Evolutionary conservation across 441 rosid species (phyloP).

Genomic region (Syzygium syzygioides): DNA sequence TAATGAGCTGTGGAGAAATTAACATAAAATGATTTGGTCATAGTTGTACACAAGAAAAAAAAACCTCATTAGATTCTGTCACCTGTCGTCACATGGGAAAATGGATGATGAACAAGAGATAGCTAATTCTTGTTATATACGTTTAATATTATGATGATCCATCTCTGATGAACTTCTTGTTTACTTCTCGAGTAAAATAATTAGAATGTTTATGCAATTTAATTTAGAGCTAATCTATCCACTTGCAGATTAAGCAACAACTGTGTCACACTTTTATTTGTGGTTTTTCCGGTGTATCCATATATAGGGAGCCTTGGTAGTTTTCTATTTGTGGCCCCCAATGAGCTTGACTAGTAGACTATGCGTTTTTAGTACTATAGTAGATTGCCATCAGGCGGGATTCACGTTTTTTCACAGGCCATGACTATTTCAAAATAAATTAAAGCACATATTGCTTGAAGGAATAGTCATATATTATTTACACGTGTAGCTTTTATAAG

Average conservation of each 20-base stretch:
- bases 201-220: background rate
- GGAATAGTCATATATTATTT: background rate
- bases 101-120: background rate
- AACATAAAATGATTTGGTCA: background rate
- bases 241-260: background rate
- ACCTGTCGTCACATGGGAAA: too few species aligned
- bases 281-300: background rate
- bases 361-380: background rate
- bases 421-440: background rate
- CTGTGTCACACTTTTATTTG: background rate
- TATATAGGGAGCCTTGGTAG: background rate
- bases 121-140: too few species aligned
- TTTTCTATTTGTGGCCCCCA: background rate
- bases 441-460: rapidly evolving
- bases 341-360: background rate
- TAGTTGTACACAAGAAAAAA: background rate
- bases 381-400: background rate
- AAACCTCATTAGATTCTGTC: background rate
- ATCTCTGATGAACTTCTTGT: background rate
- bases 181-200: background rate
- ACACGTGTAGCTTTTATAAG: background rate
- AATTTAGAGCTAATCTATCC: background rate
- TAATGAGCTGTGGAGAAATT: background rate
- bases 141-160: too few species aligned
- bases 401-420: background rate